phyloP scores from a whole-genome alignment of 306 rosid genomes.

The Prosopis cineraria region DNA sequence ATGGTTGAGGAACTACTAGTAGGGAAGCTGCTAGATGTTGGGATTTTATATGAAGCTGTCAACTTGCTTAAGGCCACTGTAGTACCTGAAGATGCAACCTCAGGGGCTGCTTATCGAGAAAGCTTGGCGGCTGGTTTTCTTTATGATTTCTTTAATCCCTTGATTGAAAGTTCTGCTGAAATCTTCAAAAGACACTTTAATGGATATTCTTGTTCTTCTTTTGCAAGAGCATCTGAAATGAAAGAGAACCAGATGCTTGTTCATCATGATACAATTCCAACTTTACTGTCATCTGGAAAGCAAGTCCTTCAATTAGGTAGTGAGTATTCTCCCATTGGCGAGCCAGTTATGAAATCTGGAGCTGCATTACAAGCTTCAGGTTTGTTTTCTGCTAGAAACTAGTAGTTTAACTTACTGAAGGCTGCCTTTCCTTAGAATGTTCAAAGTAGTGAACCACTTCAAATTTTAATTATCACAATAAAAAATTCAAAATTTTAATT shows the following conservation, averaged over 20 bases:
- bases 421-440: not conserved
- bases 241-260: slow-evolving; percentile 34
- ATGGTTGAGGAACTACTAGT: slow-evolving; percentile 60
- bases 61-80: slow-evolving; percentile 50
- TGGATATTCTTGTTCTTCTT: slow-evolving; percentile 19
- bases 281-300: slow-evolving; percentile 64
- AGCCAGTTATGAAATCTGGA: slow-evolving; percentile 68
- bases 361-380: slow-evolving; percentile 92
- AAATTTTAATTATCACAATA: not conserved
- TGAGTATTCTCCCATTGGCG: slow-evolving; percentile 71
- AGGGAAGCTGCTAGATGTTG: slow-evolving; percentile 59
- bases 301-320: slow-evolving; percentile 56
- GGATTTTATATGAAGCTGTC: slow-evolving; percentile 61
- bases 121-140: slow-evolving; percentile 86
- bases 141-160: slow-evolving; percentile 70
- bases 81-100: slow-evolving; percentile 60
- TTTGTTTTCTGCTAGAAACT: slow-evolving; percentile 36
- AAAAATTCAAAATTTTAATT: not conserved
- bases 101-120: slow-evolving; percentile 57
- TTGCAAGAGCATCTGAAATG: slow-evolving; percentile 24
- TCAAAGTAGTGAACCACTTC: not conserved
- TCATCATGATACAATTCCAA: slow-evolving; percentile 29
- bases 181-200: slow-evolving; percentile 32
- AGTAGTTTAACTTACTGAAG: not conserved
- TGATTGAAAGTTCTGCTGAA: slow-evolving; percentile 40